Conservation (phyloP, 805 yeast genomes). For the Metschnikowia lunata region DNA sequence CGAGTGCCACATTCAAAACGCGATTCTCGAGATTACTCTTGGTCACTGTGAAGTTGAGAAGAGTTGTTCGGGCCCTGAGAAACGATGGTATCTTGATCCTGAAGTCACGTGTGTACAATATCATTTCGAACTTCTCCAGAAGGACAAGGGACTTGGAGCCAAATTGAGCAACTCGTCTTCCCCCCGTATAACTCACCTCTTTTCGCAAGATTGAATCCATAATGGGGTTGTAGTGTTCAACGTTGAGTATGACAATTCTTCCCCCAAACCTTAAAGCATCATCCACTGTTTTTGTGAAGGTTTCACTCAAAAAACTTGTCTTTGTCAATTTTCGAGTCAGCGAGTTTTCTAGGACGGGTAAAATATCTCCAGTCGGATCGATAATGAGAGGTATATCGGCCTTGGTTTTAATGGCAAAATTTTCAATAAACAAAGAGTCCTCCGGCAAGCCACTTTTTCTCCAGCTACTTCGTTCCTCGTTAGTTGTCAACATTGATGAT, state of each 20-base stretch:
- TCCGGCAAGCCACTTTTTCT: conserved; percentile 46
- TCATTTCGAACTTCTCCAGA: conserved; percentile 58
- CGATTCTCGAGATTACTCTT: conserved; percentile 60
- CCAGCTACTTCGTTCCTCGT: conserved; percentile 48
- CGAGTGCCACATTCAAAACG: conserved; percentile 53
- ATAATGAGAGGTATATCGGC: conserved; percentile 52
- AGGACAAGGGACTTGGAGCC: conserved; percentile 65
- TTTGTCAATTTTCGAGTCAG: conserved; percentile 37
- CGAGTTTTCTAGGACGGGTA: conserved; percentile 35
- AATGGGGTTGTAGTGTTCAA: conserved; percentile 76
- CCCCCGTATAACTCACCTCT: conserved; percentile 65
- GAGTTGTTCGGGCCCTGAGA: conserved; percentile 56
- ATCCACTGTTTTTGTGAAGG: conserved; percentile 65
- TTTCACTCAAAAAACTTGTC: conserved; percentile 69
- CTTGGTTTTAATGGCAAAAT: conserved; percentile 49
- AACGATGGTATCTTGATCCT: conserved; percentile 45
- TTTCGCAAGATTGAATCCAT: conserved; percentile 56
- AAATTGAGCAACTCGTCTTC: conserved; percentile 56
- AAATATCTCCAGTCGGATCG: conserved; percentile 53
- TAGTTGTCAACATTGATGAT: conserved; percentile 35
- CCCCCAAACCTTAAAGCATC: conserved; percentile 85
- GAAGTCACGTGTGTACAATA: conserved; percentile 59
- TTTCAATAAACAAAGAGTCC: conserved; percentile 62
- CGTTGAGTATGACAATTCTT: conserved; percentile 65
- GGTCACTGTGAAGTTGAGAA: conserved; percentile 72